Evolutionary conservation across 2,329 filamentous ascomycete genomes (phyloP), one percentile per base, ranked within the genome.

Genomic region (Penicillium nordicum): DNA sequence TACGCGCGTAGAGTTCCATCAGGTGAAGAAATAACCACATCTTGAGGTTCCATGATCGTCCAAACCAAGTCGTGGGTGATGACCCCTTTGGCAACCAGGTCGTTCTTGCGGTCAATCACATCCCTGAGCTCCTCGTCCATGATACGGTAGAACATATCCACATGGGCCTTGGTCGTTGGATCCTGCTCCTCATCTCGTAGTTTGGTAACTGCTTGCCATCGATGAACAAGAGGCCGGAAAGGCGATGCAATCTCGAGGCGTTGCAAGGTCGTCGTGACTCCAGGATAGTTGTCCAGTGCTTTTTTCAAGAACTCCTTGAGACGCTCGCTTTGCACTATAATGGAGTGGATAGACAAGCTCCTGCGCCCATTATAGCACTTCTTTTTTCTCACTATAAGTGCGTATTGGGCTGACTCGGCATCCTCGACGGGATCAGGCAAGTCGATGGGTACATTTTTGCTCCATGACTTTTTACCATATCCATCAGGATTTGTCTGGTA

Each of bases 161-260:
- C 65, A 60, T 84, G 80, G 30, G 76, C 70, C 44, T 75, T 79
- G 2, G 78, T 79, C 18, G 67, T 71, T 4, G 69, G 63, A 16
- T 84, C 80, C 1, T 72, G 66, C 8, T 76, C 63, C 32, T 77
- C 74, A 10, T 78, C 66, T 42, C 77, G 71, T 25, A 77, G 76
- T 4, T 72, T 67, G 10, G 68, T 62, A 37, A 86, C 77, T 7
- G 74, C 65, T 1, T 77, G 73, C 85, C 86, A 89, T 32, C 86
- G 80, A 69, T 90, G 85, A 40, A 88, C 82, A 47, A 90, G 83
- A 0, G 84, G 82, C 61, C 82, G 75, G 58, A 88, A 89, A 0
- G 84, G 84, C 0, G 80, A 80, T 8, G 73, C 69, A 58, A 89
- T 88, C 53, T 83, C 82, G 1, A 89, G 75, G 1, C 83, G 79